Evolutionary conservation across 805 yeast species (phyloP), one percentile per base, ranked within the genome.

Genomic region (Saccharomycopsis microspora): DNA sequence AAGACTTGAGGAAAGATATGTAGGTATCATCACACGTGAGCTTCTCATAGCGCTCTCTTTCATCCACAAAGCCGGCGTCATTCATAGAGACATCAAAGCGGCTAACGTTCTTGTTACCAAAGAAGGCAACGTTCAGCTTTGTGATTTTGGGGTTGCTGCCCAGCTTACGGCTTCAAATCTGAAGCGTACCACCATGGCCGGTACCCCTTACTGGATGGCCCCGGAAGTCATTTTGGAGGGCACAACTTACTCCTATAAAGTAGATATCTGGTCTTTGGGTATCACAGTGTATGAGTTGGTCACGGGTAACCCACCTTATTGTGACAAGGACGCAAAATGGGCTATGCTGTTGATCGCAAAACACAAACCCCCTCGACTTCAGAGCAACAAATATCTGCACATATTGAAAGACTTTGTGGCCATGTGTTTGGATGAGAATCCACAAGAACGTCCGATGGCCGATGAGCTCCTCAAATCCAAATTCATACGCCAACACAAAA

Each of bases 101-200:
- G 99, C 98, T 0, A 93, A 93, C 61, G 86, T 93, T 8, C 71
- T 93, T 52, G 83, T 93, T 45, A 76, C 89, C 3, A 85, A 85
- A 55, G 94, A 85, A 43, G 99, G 98, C 4, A 76, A 74, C 45
- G 95, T 94, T 4, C 86, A 85, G 59, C 72, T 93, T 41, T 90
- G 97, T 71, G 99, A 93, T 64, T 93, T 93, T 65, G 99, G 99
- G 33, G 98, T 94, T 28, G 98, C 99, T 0, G 97, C 97, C 1
- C 90, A 87, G 60, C 68, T 89, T 41, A 78, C 94, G 3, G 73
- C 89, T 36, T 74, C 81, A 37, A 77, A 80, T 19, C 62, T 81
- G 42, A 86, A 88, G 60, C 72, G 98, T 57, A 85, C 90, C 35
- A 93, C 98, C 0, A 88, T 94, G 78, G 97, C 96, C 0, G 95